Base-by-base conservation (phyloP, 1,139 yeast species). In the Magnusiomyces ingens region DNA sequence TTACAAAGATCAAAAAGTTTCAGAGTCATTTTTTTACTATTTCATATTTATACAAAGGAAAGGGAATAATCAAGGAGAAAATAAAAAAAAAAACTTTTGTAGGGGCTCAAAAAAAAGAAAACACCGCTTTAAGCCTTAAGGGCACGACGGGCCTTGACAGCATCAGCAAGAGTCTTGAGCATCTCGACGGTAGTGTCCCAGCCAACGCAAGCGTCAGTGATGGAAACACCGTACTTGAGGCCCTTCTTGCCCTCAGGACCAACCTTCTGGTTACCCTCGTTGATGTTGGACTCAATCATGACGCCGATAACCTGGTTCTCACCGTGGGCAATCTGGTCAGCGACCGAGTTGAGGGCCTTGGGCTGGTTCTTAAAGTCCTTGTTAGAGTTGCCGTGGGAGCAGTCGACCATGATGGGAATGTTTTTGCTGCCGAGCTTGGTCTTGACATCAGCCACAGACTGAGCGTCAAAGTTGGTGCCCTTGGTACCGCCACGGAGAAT, bases 301-400 rank as follows among this genome's bases (percentile, higher is more conserved):
- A 93, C 87, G 71, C 99, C 99, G 62, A 86, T 83, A 59, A 93
- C 81, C 56, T 78, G 71, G 55, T 78, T 78, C 70, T 88, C 95
- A 67, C 99, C 99, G 26, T 72, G 74, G 47, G 89, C 73, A 54
- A 93, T 78, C 74, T 93, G 98, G 62, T 82, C 83, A 52, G 90
- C 87, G 52, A 93, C 96, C 56, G 76, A 79, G 50, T 77, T 76
- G 63, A 86, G 82, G 19, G 91, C 98, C 71, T 79, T 82, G 54
- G 98, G 96, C 75, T 93, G 99, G 75, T 91, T 91, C 71, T 85
- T 80, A 84, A 81, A 90, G 72, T 93, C 95, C 75, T 93, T 93
- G 71, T 78, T 81, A 43, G 98, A 90, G 78, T 93, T 93, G 65
- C 96, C 99, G 72, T 93, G 99, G 51, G 97, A 90, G 73, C 96